These are phyloP conservation scores for Cutaneotrichosporon cyanovorans DNA, from an alignment of 1,284 basidiomycete species.

Conservation along the genomic window DNA sequence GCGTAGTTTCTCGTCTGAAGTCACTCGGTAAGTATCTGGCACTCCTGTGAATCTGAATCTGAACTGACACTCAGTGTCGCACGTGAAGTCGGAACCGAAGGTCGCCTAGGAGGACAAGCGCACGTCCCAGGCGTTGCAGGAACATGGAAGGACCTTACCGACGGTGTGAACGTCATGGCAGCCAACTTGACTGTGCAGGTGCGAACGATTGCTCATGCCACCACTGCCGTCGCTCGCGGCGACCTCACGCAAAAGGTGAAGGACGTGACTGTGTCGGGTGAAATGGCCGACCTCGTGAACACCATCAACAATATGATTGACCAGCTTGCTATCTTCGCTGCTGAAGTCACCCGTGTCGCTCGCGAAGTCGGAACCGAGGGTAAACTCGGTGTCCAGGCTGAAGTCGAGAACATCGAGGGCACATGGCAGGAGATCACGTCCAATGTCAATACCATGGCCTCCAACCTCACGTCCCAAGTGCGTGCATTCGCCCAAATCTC, in stretches of 20 bases:
- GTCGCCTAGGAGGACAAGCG: constrained; percentile 90
- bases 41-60: no score
- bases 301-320: constrained; percentile 91
- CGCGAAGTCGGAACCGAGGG: constrained; percentile 93
- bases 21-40: constrained; percentile 55
- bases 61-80: constrained; percentile 51
- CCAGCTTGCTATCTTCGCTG: constrained; percentile 86
- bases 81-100: constrained; percentile 88
- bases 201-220: constrained; percentile 86
- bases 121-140: constrained; percentile 78
- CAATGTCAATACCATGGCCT: constrained; percentile 85
- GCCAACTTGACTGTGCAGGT: constrained; percentile 79
- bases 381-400: constrained; percentile 93
- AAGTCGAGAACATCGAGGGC: constrained; percentile 93
- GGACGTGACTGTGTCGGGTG: constrained; percentile 86
- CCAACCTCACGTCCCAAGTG: constrained; percentile 95
- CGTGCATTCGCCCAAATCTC: constrained; percentile 98
- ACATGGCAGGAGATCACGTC: constrained; percentile 99
- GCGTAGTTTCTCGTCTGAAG: constrained; percentile 53
- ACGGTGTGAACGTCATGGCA: constrained; percentile 74
- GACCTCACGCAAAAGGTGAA: constrained; percentile 90
- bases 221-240: constrained; percentile 90
- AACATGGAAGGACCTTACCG: constrained; percentile 91
- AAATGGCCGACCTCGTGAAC: constrained; percentile 80
- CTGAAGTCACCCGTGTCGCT: constrained; percentile 91